A percentile compares a stretch with the other conserved stretches of the same genome.
phyloP scores from a whole-genome alignment of 768 basidiomycete genomes.

The Leucocoprinus birnbaumii region DNA sequence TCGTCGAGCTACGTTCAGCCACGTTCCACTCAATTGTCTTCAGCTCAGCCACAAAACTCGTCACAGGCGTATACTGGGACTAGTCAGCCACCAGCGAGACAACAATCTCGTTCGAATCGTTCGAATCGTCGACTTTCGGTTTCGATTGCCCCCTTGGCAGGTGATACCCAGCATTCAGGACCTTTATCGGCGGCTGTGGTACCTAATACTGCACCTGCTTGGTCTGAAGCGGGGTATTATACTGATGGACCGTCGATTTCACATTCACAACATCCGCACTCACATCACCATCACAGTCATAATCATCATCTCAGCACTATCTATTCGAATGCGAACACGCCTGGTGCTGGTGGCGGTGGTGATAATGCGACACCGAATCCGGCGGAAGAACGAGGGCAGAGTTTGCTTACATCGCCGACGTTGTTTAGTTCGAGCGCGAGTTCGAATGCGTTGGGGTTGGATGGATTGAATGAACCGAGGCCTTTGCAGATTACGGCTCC shows the following conservation, averaged over 20 bases:
- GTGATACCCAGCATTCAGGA: not conserved
- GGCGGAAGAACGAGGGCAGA: not conserved
- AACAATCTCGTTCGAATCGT: constrained; percentile 2
- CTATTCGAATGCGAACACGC: too few species aligned
- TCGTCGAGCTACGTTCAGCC: constrained; percentile 14
- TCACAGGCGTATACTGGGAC: constrained; percentile 3
- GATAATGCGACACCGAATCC: not conserved
- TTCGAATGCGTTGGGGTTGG: constrained; percentile 24
- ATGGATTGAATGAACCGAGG: constrained; percentile 13
- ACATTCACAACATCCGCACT: constrained; percentile 2
- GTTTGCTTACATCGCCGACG: constrained; percentile 8
- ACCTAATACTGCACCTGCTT: constrained; percentile 1
- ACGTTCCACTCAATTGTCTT: constrained; percentile 6
- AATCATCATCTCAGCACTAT: not conserved
- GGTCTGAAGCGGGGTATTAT: constrained; percentile 10
- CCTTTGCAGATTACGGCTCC: constrained; percentile 27
- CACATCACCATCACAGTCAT: not conserved
- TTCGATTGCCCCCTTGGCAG: not conserved
- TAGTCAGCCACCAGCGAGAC: not conserved
- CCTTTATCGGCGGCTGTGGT: not conserved
- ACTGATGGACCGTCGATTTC: constrained; percentile 8
- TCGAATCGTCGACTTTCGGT: constrained; percentile 2
- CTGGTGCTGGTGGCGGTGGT: too few species aligned
- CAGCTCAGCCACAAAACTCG: constrained; percentile 7
- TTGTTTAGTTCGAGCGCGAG: constrained; percentile 23